These are phyloP conservation scores for Microsporum ferrugineum DNA, from an alignment of 2,329 filamentous ascomycete species.

Conservation along the genomic window DNA sequence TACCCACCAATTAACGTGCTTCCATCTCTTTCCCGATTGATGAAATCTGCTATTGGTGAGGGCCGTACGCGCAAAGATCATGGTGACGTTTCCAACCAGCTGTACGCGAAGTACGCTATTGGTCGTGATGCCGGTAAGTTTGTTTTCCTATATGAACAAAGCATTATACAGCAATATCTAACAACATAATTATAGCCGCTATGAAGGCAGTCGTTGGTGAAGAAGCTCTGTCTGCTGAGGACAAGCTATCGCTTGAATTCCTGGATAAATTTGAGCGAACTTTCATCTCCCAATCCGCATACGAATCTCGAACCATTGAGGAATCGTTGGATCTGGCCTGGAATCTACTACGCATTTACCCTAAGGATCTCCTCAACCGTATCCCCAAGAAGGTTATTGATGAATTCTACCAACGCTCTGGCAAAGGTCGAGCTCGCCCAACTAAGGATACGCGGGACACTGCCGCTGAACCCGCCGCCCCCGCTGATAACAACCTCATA, in stretches of 20 bases:
- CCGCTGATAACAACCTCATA: slow-evolving; percentile 30
- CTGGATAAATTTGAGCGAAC: slow-evolving; percentile 95
- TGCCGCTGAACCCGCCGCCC: slow-evolving; percentile 22
- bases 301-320: slow-evolving; percentile 82
- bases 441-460: slow-evolving; percentile 41
- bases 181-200: slow-evolving; percentile 45
- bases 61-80: slow-evolving; percentile 94
- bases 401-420: slow-evolving; percentile 62
- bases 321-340: slow-evolving; percentile 94
- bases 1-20: slow-evolving; percentile 98
- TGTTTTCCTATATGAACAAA: too few species aligned
- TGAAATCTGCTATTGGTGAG: slow-evolving; percentile 99
- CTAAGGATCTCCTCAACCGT: slow-evolving; percentile 95
- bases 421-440: slow-evolving; percentile 26
- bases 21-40: slow-evolving; percentile 93
- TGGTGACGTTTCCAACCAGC: slow-evolving; percentile 96
- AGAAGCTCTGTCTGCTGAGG: slow-evolving; percentile 86
- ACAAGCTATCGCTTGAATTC: slow-evolving; percentile 96
- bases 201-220: slow-evolving; percentile 99
- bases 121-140: slow-evolving; percentile 68
- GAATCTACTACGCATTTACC: slow-evolving; percentile 92
- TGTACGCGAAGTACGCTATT: slow-evolving; percentile 99
- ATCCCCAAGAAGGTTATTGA: slow-evolving; percentile 73
- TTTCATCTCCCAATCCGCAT: slow-evolving; percentile 84
- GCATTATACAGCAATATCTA: neutral